phyloP scores from a whole-genome alignment of 2,329 filamentous ascomycete genomes.

The Hypoxylon sp. region DNA sequence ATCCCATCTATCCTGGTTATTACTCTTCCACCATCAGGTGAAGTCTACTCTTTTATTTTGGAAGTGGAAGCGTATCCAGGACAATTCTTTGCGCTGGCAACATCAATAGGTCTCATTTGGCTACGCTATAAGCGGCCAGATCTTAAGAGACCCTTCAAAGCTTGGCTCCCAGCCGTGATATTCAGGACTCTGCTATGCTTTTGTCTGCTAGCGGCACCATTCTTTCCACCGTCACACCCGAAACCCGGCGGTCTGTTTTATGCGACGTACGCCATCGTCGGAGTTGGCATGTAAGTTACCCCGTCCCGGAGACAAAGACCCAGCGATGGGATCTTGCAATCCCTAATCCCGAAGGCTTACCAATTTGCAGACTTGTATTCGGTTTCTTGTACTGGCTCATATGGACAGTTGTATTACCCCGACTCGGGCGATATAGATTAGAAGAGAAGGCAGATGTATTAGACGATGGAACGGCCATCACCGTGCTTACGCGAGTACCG shows the following conservation, averaged over 20 bases:
- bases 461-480: slow-evolving; percentile 73
- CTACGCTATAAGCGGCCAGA: slow-evolving; percentile 68
- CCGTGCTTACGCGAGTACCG: slow-evolving; percentile 57
- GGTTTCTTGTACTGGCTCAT: slow-evolving; percentile 74
- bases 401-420: slow-evolving; percentile 69
- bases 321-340: not conserved
- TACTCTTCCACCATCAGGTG: slow-evolving; percentile 67
- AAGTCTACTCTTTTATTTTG: slow-evolving; percentile 77
- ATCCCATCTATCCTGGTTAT: slow-evolving; percentile 75
- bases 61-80: slow-evolving; percentile 75
- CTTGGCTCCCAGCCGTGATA: slow-evolving; percentile 68
- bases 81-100: slow-evolving; percentile 66
- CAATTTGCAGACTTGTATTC: slow-evolving; percentile 60
- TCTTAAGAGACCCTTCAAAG: slow-evolving; percentile 69
- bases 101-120: slow-evolving; percentile 66
- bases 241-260: slow-evolving; percentile 59
- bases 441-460: slow-evolving; percentile 69
- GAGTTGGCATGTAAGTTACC: slow-evolving; percentile 59
- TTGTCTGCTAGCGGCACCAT: slow-evolving; percentile 66
- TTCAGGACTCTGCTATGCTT: slow-evolving; percentile 63
- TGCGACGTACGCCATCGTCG: slow-evolving; percentile 63
- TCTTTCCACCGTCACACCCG: slow-evolving; percentile 64
- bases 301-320: not conserved
- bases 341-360: slow-evolving; percentile 29
- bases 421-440: slow-evolving; percentile 65